Percentiles rank a stretch among this genome's conserved stretches.
phyloP scores from a whole-genome alignment of 306 rosid genomes.

The Castanea sativa region DNA sequence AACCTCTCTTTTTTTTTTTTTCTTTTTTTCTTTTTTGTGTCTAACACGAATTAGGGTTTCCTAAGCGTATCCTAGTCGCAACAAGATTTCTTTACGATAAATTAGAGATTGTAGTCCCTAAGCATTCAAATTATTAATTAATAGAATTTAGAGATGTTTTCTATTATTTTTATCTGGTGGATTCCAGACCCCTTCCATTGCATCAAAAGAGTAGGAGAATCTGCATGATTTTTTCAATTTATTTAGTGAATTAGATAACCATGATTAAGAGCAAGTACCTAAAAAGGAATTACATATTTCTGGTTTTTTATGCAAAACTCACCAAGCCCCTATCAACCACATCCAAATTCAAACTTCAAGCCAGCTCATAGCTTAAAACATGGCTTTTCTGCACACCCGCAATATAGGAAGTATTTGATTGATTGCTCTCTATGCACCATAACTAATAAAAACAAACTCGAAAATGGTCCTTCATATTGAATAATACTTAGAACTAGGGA shows the following conservation, averaged over 20 bases:
- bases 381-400: conserved; percentile 47
- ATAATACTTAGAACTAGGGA: conserved; percentile 28
- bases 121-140: too few relatives aligned
- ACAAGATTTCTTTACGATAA: too few relatives aligned
- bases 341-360: conserved; percentile 27
- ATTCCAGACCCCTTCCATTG: too few relatives aligned
- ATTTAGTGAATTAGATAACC: conserved; percentile 2
- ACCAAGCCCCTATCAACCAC: conserved; percentile 20
- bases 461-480: conserved; percentile 25
- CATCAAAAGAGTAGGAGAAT: neutral
- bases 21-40: too few relatives aligned
- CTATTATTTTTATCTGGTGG: too few relatives aligned
- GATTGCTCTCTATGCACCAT: conserved; percentile 22
- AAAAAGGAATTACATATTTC: conserved; percentile 18
- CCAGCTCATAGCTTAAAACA: conserved; percentile 42
- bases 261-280: conserved; percentile 20
- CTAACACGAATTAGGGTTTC: too few relatives aligned
- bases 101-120: too few relatives aligned
- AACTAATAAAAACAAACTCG: conserved; percentile 22
- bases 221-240: neutral
- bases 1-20: too few relatives aligned
- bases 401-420: neutral
- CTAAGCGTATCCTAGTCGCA: too few relatives aligned
- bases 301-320: conserved; percentile 18
- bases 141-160: too few relatives aligned